Conservation (phyloP, 2,329 filamentous ascomycete species). For the Alternaria sp. region DNA sequence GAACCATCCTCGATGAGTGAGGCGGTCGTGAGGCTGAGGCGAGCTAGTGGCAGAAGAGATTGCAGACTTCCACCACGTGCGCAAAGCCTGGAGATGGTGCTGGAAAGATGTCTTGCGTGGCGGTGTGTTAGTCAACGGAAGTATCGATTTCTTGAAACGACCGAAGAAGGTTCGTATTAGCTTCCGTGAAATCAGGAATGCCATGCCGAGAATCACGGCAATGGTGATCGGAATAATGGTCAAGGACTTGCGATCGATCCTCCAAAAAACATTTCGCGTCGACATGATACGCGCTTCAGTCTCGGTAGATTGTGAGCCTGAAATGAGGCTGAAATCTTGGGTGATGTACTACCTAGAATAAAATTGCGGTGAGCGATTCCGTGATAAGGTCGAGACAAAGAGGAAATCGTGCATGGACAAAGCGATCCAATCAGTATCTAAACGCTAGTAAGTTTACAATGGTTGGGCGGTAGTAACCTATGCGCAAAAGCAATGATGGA, state of each 20-base stretch:
- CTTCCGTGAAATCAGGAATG: background rate
- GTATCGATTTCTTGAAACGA: background rate
- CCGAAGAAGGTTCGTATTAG: background rate
- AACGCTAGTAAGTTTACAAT: background rate
- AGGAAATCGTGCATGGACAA: background rate
- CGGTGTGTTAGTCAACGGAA: background rate
- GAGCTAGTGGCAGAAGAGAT: background rate
- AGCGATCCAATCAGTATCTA: background rate
- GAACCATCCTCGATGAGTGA: background rate
- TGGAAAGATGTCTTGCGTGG: background rate
- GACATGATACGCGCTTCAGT: background rate
- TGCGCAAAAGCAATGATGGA: background rate
- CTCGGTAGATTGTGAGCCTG: background rate
- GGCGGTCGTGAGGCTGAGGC: background rate
- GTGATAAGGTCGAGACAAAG: background rate
- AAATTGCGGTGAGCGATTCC: background rate
- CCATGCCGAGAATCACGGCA: background rate
- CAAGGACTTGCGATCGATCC: background rate
- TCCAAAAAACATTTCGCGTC: background rate
- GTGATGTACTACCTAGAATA: background rate
- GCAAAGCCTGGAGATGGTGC: slow-evolving; percentile 7
- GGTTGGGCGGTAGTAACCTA: background rate
- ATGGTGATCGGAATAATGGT: background rate
- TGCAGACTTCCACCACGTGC: slow-evolving; percentile 13
- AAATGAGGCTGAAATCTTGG: background rate